Base-by-base conservation (phyloP, 2,329 filamentous ascomycete species). In the Amauroascus niger region DNA sequence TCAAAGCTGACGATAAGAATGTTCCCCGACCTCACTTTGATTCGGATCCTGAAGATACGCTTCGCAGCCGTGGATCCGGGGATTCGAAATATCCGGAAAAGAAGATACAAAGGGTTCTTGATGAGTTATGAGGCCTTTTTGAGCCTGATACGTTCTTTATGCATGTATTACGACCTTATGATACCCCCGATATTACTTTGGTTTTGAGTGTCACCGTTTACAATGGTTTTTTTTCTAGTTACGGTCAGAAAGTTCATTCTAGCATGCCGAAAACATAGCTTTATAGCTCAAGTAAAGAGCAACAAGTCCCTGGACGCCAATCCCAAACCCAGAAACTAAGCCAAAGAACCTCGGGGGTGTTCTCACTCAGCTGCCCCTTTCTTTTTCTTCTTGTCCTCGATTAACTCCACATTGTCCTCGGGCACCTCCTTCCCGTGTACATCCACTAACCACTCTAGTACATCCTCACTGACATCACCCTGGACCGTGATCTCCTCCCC, bases 361-460 rank as follows among this genome's bases (percentile, higher is more conserved):
- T 6, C 16, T 52, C 41, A 45, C 41, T 52, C 54, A 13, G 50
- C 53, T 16, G 45, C 57, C 35, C 58, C 57, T 48, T 57, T 82
- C 75, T 95, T 95, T 81, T 93, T 93, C 76, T 88, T 89, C 81
- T 95, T 96, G 69, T 96, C 91, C 71, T 97, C 91, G 41, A 97
- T 81, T 65, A 90, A 74, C 73, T 97, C 91, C 62, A 97, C 86
- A 72, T 98, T 96, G 67, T 95, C 88, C 74, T 94, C 88, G 1
- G 91, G 91, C 62, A 98, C 86, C 59, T 89, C 81, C 69, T 86
- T 85, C 20, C 68, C 71, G 71, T 95, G 94, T 67, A 88, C 87
- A 67, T 96, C 89, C 59, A 87, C 68, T 65, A 98, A 72, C 74
- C 91, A 96, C 67, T 97, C 93, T 65, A 87, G 81, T 59, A 98